These are phyloP conservation scores for Elongisporangium anandrum DNA, from an alignment of 352 stramenopile species.

Conservation along the genomic window DNA sequence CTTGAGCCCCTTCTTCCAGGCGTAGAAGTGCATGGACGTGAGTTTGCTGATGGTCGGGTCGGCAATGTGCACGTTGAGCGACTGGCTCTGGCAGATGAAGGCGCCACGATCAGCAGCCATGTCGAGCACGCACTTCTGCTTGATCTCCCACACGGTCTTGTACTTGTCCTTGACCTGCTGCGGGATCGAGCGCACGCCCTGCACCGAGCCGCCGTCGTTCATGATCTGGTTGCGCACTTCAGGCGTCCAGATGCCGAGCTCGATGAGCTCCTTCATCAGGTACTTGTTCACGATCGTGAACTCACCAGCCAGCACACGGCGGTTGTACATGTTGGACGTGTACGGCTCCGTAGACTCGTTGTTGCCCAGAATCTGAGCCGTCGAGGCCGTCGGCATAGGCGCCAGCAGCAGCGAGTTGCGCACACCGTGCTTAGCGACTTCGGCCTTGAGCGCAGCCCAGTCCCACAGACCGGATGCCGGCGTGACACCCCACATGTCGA, in stretches of 20 bases:
- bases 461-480: conserved; percentile 92
- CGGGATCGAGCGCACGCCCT: conserved; percentile 87
- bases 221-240: conserved; percentile 99
- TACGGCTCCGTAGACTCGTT: conserved; percentile 99
- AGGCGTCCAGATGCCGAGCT: conserved; percentile 95
- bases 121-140: conserved; percentile 96
- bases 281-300: conserved; percentile 99
- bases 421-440: conserved; percentile 94
- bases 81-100: conserved; percentile 98
- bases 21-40: conserved; percentile 99
- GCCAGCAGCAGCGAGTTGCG: conserved; percentile 99
- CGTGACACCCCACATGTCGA: conserved; percentile 98
- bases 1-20: conserved; percentile 99
- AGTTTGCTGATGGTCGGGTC: conserved; percentile 97
- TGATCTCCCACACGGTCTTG: conserved; percentile 99
- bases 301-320: conserved; percentile 97
- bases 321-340: conserved; percentile 99
- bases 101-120: conserved; percentile 97
- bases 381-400: conserved; percentile 99
- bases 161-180: conserved; percentile 93
- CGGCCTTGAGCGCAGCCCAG: conserved; percentile 92
- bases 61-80: conserved; percentile 98
- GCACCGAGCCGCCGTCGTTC: conserved; percentile 94
- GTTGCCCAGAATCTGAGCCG: conserved; percentile 99
- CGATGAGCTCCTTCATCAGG: conserved; percentile 96